Base-by-base conservation (phyloP, 495 filamentous ascomycete genomes). In the Penicillium silybi region DNA sequence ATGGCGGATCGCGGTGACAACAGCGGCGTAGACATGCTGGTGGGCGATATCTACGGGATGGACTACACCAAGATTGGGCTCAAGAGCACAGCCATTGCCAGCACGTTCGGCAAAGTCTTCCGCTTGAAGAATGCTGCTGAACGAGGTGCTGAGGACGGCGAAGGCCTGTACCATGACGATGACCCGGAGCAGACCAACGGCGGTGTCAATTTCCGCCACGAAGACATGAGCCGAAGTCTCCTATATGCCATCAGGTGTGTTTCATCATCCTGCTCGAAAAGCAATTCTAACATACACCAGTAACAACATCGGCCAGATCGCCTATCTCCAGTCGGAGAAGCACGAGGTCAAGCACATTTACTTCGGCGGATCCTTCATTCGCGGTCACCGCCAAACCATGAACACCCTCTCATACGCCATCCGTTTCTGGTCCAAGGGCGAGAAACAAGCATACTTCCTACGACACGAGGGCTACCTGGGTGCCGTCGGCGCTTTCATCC, bases 251-350 rank as follows among this genome's bases (percentile, higher is more conserved):
- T 88, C 22, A 87, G 83, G 83, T 85, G 67, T 34, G 67, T 63
- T 9, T 19, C 9, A n/a, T 18, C 7, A 15, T 41, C 3, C 27
- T 38, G 20, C 18, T 20, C n/a, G 32, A 34, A 20, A 25, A 26
- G 13, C 17, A n/a, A 8, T 16, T 4, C 67, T 72, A 54, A 68
- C 53, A 19, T 29, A 32, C 18, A 23, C 20, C 54, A 86, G 89
- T 68, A 97, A 98, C 71, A 98, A 98, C 70, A 97, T 98, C 48
- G 93, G 93, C 11, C 93, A 98, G 75, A 96, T 98, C 54, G 89
- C 93, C 34, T 97, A 95, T 67, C 76, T 98, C 19, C 91, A 96
- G 61, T 92, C 89, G 26, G 89, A 96, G 59, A 93, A 95, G 62
- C 91, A 98, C 67, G 77, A 82, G 42, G 78, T 97, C 17, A 86